These are phyloP conservation scores for Penicillium sp. DNA, from an alignment of 2,329 filamentous ascomycete species.

Conservation along the genomic window DNA sequence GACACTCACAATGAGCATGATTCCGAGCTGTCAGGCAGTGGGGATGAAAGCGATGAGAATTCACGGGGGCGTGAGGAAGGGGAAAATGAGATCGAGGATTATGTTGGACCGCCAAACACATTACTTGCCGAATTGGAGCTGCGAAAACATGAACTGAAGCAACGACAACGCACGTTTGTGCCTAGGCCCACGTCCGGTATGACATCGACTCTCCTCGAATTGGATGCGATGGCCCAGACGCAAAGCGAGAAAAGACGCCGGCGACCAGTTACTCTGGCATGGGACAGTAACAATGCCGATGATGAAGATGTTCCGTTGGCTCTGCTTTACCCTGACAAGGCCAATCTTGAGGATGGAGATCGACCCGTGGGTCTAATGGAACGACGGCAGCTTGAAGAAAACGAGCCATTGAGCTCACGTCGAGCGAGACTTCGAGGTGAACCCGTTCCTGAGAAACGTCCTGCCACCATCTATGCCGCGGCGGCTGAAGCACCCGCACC, in stretches of 20 bases:
- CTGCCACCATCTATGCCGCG: constrained; percentile 33
- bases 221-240: constrained; percentile 83
- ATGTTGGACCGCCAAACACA: constrained; percentile 74
- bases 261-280: constrained; percentile 78
- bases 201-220: constrained; percentile 81
- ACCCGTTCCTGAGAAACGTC: constrained; percentile 33
- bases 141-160: constrained; percentile 81
- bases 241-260: constrained; percentile 65
- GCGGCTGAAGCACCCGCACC: constrained; percentile 18
- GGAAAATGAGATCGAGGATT: constrained; percentile 35
- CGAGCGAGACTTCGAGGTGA: constrained; percentile 68
- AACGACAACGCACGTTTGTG: constrained; percentile 68
- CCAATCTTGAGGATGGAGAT: constrained; percentile 27
- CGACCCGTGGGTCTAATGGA: constrained; percentile 51
- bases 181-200: constrained; percentile 56
- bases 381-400: constrained; percentile 79
- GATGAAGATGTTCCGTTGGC: constrained; percentile 88
- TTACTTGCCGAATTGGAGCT: constrained; percentile 86
- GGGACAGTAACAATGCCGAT: constrained; percentile 62
- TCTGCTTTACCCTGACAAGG: constrained; percentile 60
- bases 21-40: constrained; percentile 7
- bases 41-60: constrained; percentile 19
- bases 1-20: constrained; percentile 10
- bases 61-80: constrained; percentile 24
- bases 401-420: constrained; percentile 76